Percentiles rank a stretch among this genome's conserved stretches.
Conservation (phyloP, 345 rosid genomes). For the Stellera chamaejasme region DNA sequence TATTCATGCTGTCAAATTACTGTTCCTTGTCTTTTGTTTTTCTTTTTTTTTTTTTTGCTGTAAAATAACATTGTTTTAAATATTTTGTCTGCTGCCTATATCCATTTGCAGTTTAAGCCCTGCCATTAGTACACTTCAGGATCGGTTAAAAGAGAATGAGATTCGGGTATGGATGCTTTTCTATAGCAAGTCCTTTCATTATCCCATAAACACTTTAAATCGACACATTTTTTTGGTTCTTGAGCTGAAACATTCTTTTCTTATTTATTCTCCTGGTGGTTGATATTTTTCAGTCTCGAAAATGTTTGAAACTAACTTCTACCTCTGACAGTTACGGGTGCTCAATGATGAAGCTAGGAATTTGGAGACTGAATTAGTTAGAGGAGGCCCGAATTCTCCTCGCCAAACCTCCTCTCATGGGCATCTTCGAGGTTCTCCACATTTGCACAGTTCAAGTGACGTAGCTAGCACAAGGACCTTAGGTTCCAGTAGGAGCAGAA, state of each 20-base stretch:
- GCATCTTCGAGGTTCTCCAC: conserved; percentile 20
- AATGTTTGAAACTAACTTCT: conserved; percentile 3
- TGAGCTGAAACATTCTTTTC: not conserved
- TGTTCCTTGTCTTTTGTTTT: conserved; percentile 3
- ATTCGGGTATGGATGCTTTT: conserved; percentile 47
- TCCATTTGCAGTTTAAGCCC: conserved; percentile 71
- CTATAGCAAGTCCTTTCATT: not conserved
- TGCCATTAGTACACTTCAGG: conserved; percentile 80
- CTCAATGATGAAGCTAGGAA: conserved; percentile 52
- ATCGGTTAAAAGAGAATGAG: conserved; percentile 77
- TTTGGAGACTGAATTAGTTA: conserved; percentile 45
- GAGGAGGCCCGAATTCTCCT: conserved; percentile 33
- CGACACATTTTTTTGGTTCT: not conserved
- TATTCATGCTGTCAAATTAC: conserved; percentile 7
- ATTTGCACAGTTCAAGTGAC: conserved; percentile 26
- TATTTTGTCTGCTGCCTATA: conserved; percentile 16
- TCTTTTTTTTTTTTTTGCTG: not conserved
- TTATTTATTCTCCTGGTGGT: not conserved
- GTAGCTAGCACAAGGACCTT: conserved; percentile 17
- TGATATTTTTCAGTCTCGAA: not conserved
- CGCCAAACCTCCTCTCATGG: conserved; percentile 26
- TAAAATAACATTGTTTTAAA: not conserved
- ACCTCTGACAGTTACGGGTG: conserved; percentile 44
- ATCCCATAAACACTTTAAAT: not conserved
- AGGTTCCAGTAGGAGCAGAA: conserved; percentile 45